Percentiles rank a stretch among this genome's conserved stretches.
Conservation (phyloP, 352 stramenopile genomes). For the Vaucheria bursata region DNA sequence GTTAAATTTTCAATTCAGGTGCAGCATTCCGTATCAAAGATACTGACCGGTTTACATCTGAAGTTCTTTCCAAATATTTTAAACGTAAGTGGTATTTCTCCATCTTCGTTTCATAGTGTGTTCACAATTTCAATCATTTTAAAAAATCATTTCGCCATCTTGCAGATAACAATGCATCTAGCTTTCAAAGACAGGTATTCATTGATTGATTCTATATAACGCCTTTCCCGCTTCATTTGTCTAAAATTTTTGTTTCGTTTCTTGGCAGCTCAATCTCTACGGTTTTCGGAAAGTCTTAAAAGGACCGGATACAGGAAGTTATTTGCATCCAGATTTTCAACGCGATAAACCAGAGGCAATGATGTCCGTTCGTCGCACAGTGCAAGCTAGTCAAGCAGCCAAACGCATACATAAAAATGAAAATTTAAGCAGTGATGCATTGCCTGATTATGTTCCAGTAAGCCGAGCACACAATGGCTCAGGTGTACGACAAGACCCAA, state of each 20-base stretch:
- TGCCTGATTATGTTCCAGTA: background rate
- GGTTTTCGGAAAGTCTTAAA: conserved; percentile 71
- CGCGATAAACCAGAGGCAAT: conserved; percentile 59
- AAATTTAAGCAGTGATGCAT: background rate
- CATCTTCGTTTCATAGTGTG: no score
- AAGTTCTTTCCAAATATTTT: background rate
- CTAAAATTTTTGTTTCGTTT: background rate
- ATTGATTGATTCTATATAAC: no score
- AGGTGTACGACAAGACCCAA: no score
- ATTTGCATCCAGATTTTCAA: conserved; percentile 70
- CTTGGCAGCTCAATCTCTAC: conserved; percentile 68
- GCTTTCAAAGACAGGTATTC: background rate
- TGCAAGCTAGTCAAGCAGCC: background rate
- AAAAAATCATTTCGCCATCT: background rate
- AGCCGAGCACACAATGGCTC: background rate
- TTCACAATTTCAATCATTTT: no score
- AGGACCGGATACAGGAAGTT: conserved; percentile 63
- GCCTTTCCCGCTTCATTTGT: no score
- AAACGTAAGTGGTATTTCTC: background rate
- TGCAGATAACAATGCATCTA: background rate
- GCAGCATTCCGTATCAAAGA: background rate
- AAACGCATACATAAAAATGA: background rate
- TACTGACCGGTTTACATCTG: background rate
- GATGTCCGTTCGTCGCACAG: background rate
- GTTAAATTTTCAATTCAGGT: background rate